These are phyloP conservation scores for Boletus rex-veris DNA, from an alignment of 768 basidiomycete genomes.

Conservation along the genomic window DNA sequence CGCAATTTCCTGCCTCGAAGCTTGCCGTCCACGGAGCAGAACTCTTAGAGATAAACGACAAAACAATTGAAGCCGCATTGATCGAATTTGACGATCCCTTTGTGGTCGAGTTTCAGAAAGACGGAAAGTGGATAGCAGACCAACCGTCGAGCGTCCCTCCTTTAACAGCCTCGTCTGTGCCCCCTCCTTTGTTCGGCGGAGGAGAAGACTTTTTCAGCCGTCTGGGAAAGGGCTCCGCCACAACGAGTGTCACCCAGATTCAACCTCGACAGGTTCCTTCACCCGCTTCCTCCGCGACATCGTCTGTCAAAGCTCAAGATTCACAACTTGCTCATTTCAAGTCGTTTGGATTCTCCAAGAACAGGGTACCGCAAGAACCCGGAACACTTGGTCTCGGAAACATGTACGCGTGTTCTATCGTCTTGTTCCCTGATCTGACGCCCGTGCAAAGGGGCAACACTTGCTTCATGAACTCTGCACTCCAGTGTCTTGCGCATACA, in stretches of 20 bases:
- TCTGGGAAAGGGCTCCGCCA: slow-evolving; percentile 27
- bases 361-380: slow-evolving; percentile 46
- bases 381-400: slow-evolving; percentile 88
- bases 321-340: slow-evolving; percentile 27
- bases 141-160: slow-evolving; percentile 6
- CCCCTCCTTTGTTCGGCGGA: slow-evolving; percentile 52
- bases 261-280: slow-evolving; percentile 25
- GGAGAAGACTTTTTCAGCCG: slow-evolving; percentile 56
- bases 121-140: slow-evolving; percentile 59
- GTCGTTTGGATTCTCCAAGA: slow-evolving; percentile 35
- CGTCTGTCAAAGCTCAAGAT: slow-evolving; percentile 26
- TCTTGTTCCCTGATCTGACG: slow-evolving; percentile 11
- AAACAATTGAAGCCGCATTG: slow-evolving; percentile 54
- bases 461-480: slow-evolving; percentile 98
- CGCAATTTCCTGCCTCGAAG: slow-evolving; percentile 26
- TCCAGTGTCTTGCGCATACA: slow-evolving; percentile 94
- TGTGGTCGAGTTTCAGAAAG: slow-evolving; percentile 67
- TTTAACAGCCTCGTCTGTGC: slow-evolving; percentile 23
- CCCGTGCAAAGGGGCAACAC: slow-evolving; percentile 72
- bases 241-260: slow-evolving; percentile 21
- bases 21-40: slow-evolving; percentile 33
- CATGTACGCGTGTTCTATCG: slow-evolving; percentile 51
- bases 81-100: slow-evolving; percentile 65
- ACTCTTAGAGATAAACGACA: slow-evolving; percentile 41
- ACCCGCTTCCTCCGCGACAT: slow-evolving; percentile 17